Evolutionary conservation across 1,139 yeast genomes (phyloP), one percentile per base, ranked within the genome.

Genomic region (Taphrina sp.): DNA sequence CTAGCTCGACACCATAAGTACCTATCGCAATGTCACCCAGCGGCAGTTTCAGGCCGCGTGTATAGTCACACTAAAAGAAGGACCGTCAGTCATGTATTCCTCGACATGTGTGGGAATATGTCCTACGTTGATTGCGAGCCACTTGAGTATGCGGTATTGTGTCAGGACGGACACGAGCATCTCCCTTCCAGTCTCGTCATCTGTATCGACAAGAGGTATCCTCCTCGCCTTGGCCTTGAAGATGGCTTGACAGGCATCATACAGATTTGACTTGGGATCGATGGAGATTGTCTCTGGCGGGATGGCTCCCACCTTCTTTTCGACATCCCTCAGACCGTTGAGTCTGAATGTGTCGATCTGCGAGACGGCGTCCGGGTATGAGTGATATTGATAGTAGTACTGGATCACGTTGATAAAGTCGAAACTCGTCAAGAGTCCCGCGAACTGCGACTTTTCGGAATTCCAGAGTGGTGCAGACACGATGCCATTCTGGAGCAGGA

Each of bases 381-480:
- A 58, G 19, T 57, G 46, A 65, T 80, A 83, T 64, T 88, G 95
- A 66, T 89, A 85, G 70, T 90, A 92, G 72, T 92, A 92, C 68
- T 92, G 96, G 62, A 94, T 88, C 51, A 92, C 97, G 66, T 92
- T 92, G 63, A 92, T 86, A 69, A 90, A 94, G 72, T 94, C 98
- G 42, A 87, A 80, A 28, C 95, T 83, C 2, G 97, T 92, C 67
- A 94, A 75, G 61, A 94, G 77, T 2, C 99, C 99, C 1, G 97
- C 97, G 73, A 92, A 94, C 64, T 87, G 76, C 19, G 95, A 85
- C 3, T 86, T 83, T 66, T 84, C 80, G 59, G 89, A 85, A 69
- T 92, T 87, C 99, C 99, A 94, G 59, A 94, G 75, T 2, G 99
- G 98, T 2, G 98, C 98, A 49, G 95, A 84, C 29, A 94, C 96